Percentiles rank a stretch among this genome's conserved stretches.
These are phyloP conservation scores for Solanum appendiculatum DNA, from an alignment of 257 asterid species.

Conservation along the genomic window DNA sequence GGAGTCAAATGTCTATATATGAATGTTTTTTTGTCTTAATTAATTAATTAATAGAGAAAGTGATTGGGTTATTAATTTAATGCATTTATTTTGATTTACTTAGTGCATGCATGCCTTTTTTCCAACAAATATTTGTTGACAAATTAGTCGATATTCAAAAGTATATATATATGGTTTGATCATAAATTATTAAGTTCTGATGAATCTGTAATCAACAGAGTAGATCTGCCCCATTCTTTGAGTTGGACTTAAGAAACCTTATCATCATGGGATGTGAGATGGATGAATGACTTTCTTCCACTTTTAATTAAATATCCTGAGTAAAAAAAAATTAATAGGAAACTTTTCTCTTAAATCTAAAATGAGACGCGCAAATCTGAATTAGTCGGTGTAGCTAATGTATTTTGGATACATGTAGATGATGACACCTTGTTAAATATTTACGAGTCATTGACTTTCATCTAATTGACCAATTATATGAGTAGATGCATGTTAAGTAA, in stretches of 20 bases:
- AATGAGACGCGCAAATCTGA: not conserved
- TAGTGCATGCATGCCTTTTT: not conserved
- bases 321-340: not conserved
- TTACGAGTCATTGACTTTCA: not conserved
- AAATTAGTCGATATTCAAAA: not conserved
- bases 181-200: not conserved
- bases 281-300: not conserved
- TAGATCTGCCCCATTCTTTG: not conserved
- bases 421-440: not conserved
- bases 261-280: not conserved
- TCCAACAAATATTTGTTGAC: not conserved
- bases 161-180: not conserved
- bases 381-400: not conserved
- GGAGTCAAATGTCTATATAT: not conserved
- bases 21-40: not conserved
- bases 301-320: not conserved
- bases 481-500: not conserved
- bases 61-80: not conserved
- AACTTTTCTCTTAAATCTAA: not conserved
- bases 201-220: not conserved
- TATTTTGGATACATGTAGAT: not conserved
- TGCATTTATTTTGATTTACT: not conserved
- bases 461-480: not conserved
- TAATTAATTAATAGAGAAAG: not conserved
- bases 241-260: not conserved